Base-by-base conservation (phyloP, 345 rosid species). In the Eucalyptus regnans region DNA sequence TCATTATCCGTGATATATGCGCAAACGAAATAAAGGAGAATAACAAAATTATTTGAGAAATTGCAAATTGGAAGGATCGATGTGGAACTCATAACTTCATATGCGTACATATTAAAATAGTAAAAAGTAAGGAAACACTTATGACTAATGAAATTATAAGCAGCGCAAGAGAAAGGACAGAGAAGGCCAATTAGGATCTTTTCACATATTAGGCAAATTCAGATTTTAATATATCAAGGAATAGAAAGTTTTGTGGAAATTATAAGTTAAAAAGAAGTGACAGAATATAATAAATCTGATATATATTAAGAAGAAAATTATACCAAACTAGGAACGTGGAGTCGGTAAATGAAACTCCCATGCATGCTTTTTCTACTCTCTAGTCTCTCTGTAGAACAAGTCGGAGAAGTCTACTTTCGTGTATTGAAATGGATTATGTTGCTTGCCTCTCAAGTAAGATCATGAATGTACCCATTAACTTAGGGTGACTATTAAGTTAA, bases 1-100 rank as follows among this genome's bases (percentile, higher is more conserved):
- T 62, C 31, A 4, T 62, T 2, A 13, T 13, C 37, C 3, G 1
- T 29, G 9, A 62, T 13, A 62, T 15, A 7, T 4, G 3, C 2
- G 11, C 76, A 4, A 15, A n/a, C 18, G 18, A n/a, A 66, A 5
- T n/a, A 15, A 66, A 66, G 76, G 76, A 66, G 41, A 15, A 7
- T 66, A 66, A n/a, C 37, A 66, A 66, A 66, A 66, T 15, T 66
- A 66, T 66, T 66, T 11, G 15, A n/a, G 76, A 66, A 66, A n/a
- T n/a, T n/a, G 18, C 43, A 68, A 31, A 68, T 4, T 31, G 79
- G 41, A 31, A 68, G 23, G 23, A 68, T 33, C 2, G 23, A 68
- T 2, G 13, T 31, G 43, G 12, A 68, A 1, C 12, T 68, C 43
- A 17, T 9, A 66, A 31, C 22, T 15, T 66, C 3, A 16, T 66